phyloP scores from a whole-genome alignment of 2,329 filamentous ascomycete genomes.

The Verticillium klebahnii region DNA sequence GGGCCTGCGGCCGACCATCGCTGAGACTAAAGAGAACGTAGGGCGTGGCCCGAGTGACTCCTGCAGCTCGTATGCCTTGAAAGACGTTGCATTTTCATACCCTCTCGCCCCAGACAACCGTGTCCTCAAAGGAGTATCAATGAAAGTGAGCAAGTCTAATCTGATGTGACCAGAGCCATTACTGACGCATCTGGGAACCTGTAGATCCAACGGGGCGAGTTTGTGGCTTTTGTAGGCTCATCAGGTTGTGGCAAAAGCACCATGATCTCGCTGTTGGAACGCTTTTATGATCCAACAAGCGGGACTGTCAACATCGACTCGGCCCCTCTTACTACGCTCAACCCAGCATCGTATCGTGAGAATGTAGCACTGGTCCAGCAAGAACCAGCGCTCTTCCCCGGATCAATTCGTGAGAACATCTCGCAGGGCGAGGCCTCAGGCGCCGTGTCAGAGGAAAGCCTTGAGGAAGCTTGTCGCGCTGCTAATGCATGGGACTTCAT shows the following conservation, averaged over 20 bases:
- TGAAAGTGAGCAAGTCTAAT: not conserved
- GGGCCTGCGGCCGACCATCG: constrained; percentile 11
- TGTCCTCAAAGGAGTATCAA: not conserved
- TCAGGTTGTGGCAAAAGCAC: constrained; percentile 59
- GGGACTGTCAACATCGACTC: constrained; percentile 3
- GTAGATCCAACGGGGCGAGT: constrained; percentile 38
- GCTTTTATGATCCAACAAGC: constrained; percentile 19
- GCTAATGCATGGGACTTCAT: constrained; percentile 56
- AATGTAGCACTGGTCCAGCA: constrained; percentile 5
- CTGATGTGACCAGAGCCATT: no score
- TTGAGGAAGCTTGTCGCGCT: constrained; percentile 45
- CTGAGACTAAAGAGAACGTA: not conserved
- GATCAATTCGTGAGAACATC: constrained; percentile 52
- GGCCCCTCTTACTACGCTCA: constrained; percentile 21
- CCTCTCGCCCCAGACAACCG: not conserved
- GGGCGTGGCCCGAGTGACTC: not conserved
- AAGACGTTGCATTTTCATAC: not conserved
- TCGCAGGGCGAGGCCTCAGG: constrained; percentile 33
- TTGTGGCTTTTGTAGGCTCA: constrained; percentile 51
- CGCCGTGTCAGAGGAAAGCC: constrained; percentile 25
- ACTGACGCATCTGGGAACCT: not conserved
- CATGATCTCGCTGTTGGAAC: constrained; percentile 46
- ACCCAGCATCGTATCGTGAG: not conserved
- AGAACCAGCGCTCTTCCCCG: constrained; percentile 15
- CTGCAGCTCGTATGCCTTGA: not conserved